Conservation (phyloP, 2,329 filamentous ascomycete species). For the Diaporthe velutina region DNA sequence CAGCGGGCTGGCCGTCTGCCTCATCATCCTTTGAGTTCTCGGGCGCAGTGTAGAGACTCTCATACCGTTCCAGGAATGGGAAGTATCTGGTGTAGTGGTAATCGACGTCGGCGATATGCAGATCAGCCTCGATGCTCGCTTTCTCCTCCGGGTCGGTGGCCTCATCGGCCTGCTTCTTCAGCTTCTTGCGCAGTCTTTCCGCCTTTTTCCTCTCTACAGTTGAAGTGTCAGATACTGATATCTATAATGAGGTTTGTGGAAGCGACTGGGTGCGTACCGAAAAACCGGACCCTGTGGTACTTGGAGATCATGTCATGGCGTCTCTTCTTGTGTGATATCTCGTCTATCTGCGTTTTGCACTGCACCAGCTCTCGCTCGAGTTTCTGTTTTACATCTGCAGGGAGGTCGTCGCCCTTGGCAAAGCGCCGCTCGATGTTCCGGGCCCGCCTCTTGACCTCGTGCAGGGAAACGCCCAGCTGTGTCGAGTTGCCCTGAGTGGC, state of each 20-base stretch:
- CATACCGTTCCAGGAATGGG: conserved; percentile 78
- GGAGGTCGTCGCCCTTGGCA: conserved; percentile 70
- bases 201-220: conserved; percentile 78
- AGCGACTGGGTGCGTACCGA: conserved; percentile 68
- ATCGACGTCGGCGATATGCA: conserved; percentile 81
- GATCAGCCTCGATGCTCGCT: conserved; percentile 64
- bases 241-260: not conserved
- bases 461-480: conserved; percentile 27
- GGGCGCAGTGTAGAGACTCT: conserved; percentile 68
- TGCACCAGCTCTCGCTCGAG: conserved; percentile 79
- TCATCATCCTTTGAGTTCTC: conserved; percentile 50
- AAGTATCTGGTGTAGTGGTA: conserved; percentile 81
- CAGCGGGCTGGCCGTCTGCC: conserved; percentile 53
- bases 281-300: conserved; percentile 89
- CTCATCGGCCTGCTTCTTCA: conserved; percentile 69
- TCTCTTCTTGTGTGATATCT: conserved; percentile 70
- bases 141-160: conserved; percentile 64
- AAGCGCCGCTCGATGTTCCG: conserved; percentile 78
- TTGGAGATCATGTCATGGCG: conserved; percentile 79
- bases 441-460: conserved; percentile 75
- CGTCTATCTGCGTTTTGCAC: conserved; percentile 73
- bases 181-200: conserved; percentile 73
- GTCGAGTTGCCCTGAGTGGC: conserved; percentile 67
- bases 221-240: conserved; percentile 19
- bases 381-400: conserved; percentile 76